Percentiles rank a stretch among this genome's conserved stretches.
Conservation (phyloP, 176 grass and related monocot species). For the Hsuehochloa calcarea region DNA sequence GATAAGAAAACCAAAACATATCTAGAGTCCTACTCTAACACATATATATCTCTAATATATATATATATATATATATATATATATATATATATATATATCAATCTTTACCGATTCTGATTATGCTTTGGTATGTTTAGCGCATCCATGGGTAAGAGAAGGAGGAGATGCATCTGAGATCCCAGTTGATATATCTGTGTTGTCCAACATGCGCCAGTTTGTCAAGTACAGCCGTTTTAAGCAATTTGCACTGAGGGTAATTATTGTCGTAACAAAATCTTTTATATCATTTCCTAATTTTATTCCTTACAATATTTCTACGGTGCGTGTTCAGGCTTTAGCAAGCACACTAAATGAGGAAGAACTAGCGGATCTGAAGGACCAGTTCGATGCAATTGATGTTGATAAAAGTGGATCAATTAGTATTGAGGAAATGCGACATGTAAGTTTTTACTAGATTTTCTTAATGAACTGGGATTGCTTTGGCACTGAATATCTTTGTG, state of each 20-base stretch:
- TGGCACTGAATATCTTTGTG: not conserved
- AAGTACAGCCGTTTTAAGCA: conserved; percentile 99
- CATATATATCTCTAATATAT: no score
- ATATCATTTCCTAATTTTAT: not conserved
- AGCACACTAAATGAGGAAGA: conserved; percentile 89
- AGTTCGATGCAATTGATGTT: conserved; percentile 95
- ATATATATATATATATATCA: no score
- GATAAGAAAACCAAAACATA: no score
- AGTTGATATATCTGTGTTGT: conserved; percentile 90
- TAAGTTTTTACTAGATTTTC: conserved; percentile 30
- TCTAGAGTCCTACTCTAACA: no score
- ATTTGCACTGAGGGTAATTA: conserved; percentile 89
- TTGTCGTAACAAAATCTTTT: not conserved
- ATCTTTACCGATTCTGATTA: conserved; percentile 29
- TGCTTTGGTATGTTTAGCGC: conserved; percentile 58
- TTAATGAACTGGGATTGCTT: conserved; percentile 10
- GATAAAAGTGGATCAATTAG: conserved; percentile 99
- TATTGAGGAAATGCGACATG: conserved; percentile 96
- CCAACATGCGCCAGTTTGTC: conserved; percentile 95
- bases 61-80: no score
- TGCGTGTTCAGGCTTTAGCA: conserved; percentile 69
- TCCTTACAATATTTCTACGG: conserved; percentile 37
- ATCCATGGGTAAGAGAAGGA: conserved; percentile 98
- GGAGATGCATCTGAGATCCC: conserved; percentile 94
- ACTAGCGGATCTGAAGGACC: conserved; percentile 80